Conservation (phyloP, 805 yeast species). For the Ogataea pilisensis region DNA sequence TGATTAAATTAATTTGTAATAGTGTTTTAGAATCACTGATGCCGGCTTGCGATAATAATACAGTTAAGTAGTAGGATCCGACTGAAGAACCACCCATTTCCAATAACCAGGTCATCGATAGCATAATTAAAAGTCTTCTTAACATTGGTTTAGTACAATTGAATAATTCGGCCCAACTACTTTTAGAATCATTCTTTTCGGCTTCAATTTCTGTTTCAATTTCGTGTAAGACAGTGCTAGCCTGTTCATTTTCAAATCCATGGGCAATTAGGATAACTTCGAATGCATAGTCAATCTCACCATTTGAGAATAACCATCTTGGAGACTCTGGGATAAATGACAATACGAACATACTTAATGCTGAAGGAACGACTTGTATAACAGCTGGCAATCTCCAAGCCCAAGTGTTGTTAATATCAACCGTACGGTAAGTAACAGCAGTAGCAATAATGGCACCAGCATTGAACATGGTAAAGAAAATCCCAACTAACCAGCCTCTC, state of each 20-base stretch:
- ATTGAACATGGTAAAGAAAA: slow-evolving; percentile 42
- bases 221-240: slow-evolving; percentile 29
- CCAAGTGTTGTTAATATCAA: slow-evolving; percentile 35
- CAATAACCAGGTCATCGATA: slow-evolving; percentile 29
- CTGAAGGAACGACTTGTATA: slow-evolving; percentile 30
- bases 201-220: slow-evolving; percentile 30
- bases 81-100: slow-evolving; percentile 43
- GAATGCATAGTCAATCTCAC: slow-evolving; percentile 33
- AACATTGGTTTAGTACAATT: slow-evolving; percentile 31
- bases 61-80: slow-evolving; percentile 42
- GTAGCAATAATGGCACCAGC: slow-evolving; percentile 42
- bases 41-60: slow-evolving; percentile 24
- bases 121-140: slow-evolving; percentile 33
- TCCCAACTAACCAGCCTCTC: slow-evolving; percentile 35
- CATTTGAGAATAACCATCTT: slow-evolving; percentile 34
- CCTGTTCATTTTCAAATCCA: slow-evolving; percentile 29
- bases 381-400: slow-evolving; percentile 51
- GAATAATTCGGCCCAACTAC: slow-evolving; percentile 22
- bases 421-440: slow-evolving; percentile 41
- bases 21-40: slow-evolving; percentile 14
- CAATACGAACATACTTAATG: slow-evolving; percentile 3
- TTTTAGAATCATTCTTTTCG: slow-evolving; percentile 1
- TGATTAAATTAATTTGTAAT: slow-evolving; percentile 23
- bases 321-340: slow-evolving; percentile 38
- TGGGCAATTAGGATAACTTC: slow-evolving; percentile 31